These are phyloP conservation scores for Peronospora belbahrii DNA, from an alignment of 352 stramenopile genomes.

Conservation along the genomic window DNA sequence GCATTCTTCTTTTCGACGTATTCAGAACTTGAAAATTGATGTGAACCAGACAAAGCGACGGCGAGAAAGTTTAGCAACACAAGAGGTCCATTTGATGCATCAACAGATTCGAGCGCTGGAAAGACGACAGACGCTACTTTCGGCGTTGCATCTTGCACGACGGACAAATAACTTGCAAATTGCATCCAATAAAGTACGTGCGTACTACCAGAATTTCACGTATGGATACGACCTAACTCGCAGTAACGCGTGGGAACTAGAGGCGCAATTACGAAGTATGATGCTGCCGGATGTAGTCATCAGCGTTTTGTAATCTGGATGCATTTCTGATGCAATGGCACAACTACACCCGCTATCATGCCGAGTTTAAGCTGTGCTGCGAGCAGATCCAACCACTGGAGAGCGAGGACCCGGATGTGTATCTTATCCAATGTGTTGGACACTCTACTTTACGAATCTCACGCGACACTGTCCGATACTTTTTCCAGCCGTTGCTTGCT, in stretches of 20 bases:
- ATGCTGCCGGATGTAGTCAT: constrained; percentile 48
- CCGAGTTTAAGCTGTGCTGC: constrained; percentile 29
- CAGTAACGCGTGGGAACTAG: constrained; percentile 15
- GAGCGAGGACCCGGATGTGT: constrained; percentile 24
- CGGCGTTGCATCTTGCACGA: constrained; percentile 35
- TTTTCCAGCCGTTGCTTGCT: constrained; percentile 46
- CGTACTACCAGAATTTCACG: constrained; percentile 46
- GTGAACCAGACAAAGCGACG: constrained; percentile 16
- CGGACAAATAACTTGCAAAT: constrained; percentile 34
- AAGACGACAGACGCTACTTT: constrained; percentile 33
- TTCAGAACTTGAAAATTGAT: constrained; percentile 3
- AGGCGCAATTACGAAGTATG: constrained; percentile 38
- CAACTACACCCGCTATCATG: constrained; percentile 60
- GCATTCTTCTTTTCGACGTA: constrained; percentile 29
- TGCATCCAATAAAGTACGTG: constrained; percentile 30
- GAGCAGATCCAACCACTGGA: constrained; percentile 32
- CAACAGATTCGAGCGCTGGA: constrained; percentile 41
- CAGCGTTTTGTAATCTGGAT: constrained; percentile 40
- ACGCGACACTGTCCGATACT: constrained; percentile 51
- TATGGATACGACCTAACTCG: constrained; percentile 35
- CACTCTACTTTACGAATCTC: constrained; percentile 46
- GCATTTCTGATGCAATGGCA: constrained; percentile 46
- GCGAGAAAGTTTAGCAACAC: constrained; percentile 23
- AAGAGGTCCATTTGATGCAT: constrained; percentile 27
- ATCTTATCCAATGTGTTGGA: constrained; percentile 37